A percentile compares a stretch with the other conserved stretches of the same genome.
Conservation (phyloP, 495 filamentous ascomycete genomes). For the Podospora sp. region DNA sequence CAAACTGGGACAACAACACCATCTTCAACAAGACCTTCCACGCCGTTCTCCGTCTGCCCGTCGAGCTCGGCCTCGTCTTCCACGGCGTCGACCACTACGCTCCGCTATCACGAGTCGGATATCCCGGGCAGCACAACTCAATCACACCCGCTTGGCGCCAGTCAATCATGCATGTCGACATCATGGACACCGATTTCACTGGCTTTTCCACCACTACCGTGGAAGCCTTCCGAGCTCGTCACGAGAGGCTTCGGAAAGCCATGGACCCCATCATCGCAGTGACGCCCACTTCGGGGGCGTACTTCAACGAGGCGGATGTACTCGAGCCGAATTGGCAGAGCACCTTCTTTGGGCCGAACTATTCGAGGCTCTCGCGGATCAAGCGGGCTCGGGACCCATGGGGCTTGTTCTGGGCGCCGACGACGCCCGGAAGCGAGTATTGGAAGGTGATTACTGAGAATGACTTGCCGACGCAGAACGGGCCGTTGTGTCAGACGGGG, state of each 20-base stretch:
- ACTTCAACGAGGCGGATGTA: slow-evolving; percentile 55
- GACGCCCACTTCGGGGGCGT: slow-evolving; percentile 43
- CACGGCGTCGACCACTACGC: slow-evolving; percentile 46
- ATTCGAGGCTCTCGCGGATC: slow-evolving; percentile 50
- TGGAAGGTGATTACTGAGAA: slow-evolving; percentile 44
- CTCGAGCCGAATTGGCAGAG: slow-evolving; percentile 61
- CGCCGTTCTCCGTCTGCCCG: slow-evolving; percentile 40
- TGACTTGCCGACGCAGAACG: slow-evolving; percentile 42
- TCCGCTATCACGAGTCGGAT: slow-evolving; percentile 32
- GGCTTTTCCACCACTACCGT: slow-evolving; percentile 8
- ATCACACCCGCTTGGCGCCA: slow-evolving; percentile 58
- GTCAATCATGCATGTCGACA: slow-evolving; percentile 58
- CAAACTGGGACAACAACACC: slow-evolving; percentile 43
- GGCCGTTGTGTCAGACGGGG: slow-evolving; percentile 35
- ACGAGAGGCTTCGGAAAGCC: slow-evolving; percentile 24
- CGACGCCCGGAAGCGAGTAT: slow-evolving; percentile 56
- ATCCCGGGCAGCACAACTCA: slow-evolving; percentile 45
- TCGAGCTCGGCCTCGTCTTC: slow-evolving; percentile 44
- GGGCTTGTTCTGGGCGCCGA: slow-evolving; percentile 58
- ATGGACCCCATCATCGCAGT: slow-evolving; percentile 39
- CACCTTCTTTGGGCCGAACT: slow-evolving; percentile 59
- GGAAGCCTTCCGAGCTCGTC: slow-evolving; percentile 21
- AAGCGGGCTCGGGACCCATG: slow-evolving; percentile 59
- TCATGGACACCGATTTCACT: slow-evolving; percentile 31
- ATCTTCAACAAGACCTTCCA: slow-evolving; percentile 45